Base-by-base conservation (phyloP, 176 grass and related monocot species). In the Tuctoria greenei region DNA sequence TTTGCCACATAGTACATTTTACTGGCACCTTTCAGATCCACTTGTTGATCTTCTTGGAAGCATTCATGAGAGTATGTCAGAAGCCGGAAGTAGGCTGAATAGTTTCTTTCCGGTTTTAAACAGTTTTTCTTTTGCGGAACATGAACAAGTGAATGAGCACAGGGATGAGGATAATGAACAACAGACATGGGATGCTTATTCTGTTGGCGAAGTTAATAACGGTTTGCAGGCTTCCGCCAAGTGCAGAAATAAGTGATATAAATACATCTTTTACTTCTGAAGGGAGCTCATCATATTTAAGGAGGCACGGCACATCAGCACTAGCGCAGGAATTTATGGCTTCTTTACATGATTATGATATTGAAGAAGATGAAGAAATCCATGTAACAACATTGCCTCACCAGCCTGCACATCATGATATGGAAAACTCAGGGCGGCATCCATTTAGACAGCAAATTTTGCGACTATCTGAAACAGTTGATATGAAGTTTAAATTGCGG, bases 1-100 rank as follows among this genome's bases (percentile, higher is more conserved):
- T 52, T 97, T 88, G n/a, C 85, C 67, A 72, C 86, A 82, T 35
- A 87, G 67, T 77, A 93, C 84, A 52, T 66, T 93, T 25, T 85
- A 81, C 45, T 83, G 78, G 61, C 76, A 89, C 55, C 77, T 97
- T 76, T 91, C 92, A 50, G 91, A 97, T 43, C 91, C 91, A 38
- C 41, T 93, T 38, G 91, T 97, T 60, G 86, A 92, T 75, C 83
- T 97, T 50, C 92, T 97, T 36, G 91, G 88, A 23, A 91, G 91
- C 79, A 87, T 97, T 55, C 94, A 97, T 24, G 88, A 91, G 64
- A 93, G 83, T 66, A 69, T 82, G 43, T 84, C 94, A 17, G 91
- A 89, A 75, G 56, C 72, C 72, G 88, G 88, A 64, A 91, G 88
- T 61, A 86, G 72, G 58, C 23, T 76, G 47, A 97, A 89, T 64